phyloP scores from a whole-genome alignment of 2,329 filamentous ascomycete genomes.

The Aureobasidium musti region DNA sequence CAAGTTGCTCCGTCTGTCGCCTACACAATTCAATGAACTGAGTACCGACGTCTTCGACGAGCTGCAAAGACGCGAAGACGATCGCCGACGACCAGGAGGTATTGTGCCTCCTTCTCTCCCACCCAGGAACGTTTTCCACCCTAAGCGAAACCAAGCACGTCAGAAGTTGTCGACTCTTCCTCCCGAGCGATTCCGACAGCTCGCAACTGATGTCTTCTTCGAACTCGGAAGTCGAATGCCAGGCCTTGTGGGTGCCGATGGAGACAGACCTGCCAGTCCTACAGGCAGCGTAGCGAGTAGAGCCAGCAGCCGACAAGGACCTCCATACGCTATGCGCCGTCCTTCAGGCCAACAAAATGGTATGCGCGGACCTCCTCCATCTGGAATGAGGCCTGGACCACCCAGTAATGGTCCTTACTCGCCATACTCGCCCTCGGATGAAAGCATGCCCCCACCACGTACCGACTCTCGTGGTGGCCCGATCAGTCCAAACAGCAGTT shows the following conservation, averaged over 20 bases:
- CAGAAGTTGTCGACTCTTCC: conserved; percentile 91
- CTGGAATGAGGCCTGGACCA: conserved; percentile 22
- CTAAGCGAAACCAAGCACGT: conserved; percentile 95
- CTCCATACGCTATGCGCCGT: conserved; percentile 42
- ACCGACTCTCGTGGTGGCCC: conserved; percentile 33
- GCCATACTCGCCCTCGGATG: conserved; percentile 47
- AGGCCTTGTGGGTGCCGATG: conserved; percentile 69
- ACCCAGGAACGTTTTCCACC: conserved; percentile 88
- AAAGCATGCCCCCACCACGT: conserved; percentile 49
- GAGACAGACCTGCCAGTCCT: conserved; percentile 69
- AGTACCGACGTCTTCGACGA: conserved; percentile 98
- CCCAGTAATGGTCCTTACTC: conserved; percentile 20
- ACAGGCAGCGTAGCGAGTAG: conserved; percentile 59
- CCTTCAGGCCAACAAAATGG: conserved; percentile 39
- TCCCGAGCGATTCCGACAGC: conserved; percentile 80
- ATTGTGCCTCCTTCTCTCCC: conserved; percentile 70
- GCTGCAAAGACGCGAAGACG: conserved; percentile 78
- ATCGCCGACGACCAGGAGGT: conserved; percentile 49
- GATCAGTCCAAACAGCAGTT: conserved; percentile 52
- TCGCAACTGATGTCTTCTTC: conserved; percentile 94
- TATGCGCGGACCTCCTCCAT: conserved; percentile 36
- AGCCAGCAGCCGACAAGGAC: conserved; percentile 34
- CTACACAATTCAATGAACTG: conserved; percentile 93
- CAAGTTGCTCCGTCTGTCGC: conserved; percentile 85
- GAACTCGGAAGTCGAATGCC: conserved; percentile 91